phyloP scores from a whole-genome alignment of 2,329 filamentous ascomycete species.

The Clonostachys chloroleuca region DNA sequence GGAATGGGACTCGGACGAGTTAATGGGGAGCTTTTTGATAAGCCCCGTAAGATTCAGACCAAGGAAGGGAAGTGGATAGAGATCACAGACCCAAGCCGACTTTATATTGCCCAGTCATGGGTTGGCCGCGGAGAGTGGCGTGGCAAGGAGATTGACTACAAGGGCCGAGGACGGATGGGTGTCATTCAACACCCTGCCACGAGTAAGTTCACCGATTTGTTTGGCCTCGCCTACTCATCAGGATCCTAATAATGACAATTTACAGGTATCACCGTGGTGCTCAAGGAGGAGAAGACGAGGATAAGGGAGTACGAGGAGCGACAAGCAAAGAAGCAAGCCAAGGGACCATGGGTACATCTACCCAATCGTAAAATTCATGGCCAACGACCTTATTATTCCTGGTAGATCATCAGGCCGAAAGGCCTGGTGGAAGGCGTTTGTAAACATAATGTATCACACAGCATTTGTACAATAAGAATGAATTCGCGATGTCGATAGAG shows the following conservation, averaged over 20 bases:
- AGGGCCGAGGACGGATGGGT: conserved; percentile 70
- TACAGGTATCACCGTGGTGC: conserved; percentile 67
- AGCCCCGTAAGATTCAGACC: conserved; percentile 55
- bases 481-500: too few relatives aligned
- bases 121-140: conserved; percentile 71
- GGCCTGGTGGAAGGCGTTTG: too few relatives aligned
- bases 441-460: too few relatives aligned
- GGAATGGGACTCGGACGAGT: conserved; percentile 74
- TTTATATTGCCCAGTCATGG: conserved; percentile 94
- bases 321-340: conserved; percentile 67
- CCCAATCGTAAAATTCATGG: conserved; percentile 80
- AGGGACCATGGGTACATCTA: conserved; percentile 81
- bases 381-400: conserved; percentile 87
- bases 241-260: conserved; percentile 9
- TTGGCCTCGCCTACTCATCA: not conserved
- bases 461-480: too few relatives aligned
- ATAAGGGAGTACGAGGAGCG: conserved; percentile 77
- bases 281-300: conserved; percentile 92
- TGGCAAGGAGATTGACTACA: conserved; percentile 56
- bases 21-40: conserved; percentile 30
- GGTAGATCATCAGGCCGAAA: conserved; percentile 48
- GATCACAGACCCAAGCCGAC: conserved; percentile 69
- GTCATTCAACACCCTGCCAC: conserved; percentile 68
- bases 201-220: conserved; percentile 48
- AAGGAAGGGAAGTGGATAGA: conserved; percentile 71